Base-by-base conservation (phyloP, 192 early-diverging fungal genomes). In the Podila clonocystis region DNA sequence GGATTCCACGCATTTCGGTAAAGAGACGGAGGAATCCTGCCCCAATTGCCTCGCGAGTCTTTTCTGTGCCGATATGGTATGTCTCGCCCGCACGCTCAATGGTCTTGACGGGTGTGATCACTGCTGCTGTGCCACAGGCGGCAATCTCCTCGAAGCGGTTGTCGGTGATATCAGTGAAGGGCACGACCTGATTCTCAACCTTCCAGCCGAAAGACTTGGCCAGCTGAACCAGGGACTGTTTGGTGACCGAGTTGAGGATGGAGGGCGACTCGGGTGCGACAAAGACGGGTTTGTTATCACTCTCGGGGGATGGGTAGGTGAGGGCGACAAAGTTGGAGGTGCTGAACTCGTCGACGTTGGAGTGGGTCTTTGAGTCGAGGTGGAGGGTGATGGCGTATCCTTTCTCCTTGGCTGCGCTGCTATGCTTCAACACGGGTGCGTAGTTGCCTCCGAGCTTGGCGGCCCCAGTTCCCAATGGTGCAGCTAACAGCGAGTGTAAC, bases 291-390 rank as follows among this genome's bases (percentile, higher is more conserved):
- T 84, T 82, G 30, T 87, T 85, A 24, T 82, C 72, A 28, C 63
- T 50, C 26, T 63, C 72, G n/a, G 85, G 80, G 64, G 91, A 88
- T 15, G 87, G 74, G 41, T 65, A 70, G 26, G 85, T 90, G 9
- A 93, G 62, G 12, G 88, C 93, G 20, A 91, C 88, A 85, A 94
- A 94, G 84, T 94, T 94, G 68, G 89, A 91, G 9, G 93, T 93
- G 7, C 89, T 88, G 82, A 94, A 94, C 66, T 94, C 93, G 58
- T 94, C 93, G 41, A 94, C 83, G 65, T 90, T 86, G 9, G 85
- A 80, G 69, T 85, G 72, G 9, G 91, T 91, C 59, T 85, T 83
- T 49, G 90, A 75, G 65, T 94, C 93, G 65, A 94, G 84, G 77
- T 93, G 93, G 22, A 94, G 85, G 9, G 89, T 90, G 77, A 94